Evolutionary conservation across 352 stramenopile species (phyloP), one percentile per base, ranked within the genome.

Genomic region (Thalassiosira hispida): DNA sequence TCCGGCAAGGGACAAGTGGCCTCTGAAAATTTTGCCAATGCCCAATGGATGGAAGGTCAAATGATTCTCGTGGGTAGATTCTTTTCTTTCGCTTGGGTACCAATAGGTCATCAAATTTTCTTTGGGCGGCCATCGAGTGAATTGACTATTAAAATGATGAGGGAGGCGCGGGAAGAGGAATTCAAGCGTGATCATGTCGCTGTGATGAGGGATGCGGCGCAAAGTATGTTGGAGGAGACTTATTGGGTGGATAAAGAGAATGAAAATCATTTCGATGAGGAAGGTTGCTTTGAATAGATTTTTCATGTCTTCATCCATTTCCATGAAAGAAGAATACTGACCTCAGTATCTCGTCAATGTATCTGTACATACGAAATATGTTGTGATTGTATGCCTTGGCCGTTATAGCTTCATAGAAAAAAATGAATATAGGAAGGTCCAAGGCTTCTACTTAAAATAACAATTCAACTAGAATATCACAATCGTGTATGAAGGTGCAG

Each of bases 41-140:
- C 55, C 1, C 79, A 88, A 74, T 92, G 73, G 72, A 68, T 92
- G 35, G 82, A 92, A n/a, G 87, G 87, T 40, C 85, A 93, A 65
- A 73, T 93, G 0, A 93, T 93, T 62, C 40, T 93, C 2, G 83
- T 93, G 1, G 74, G 72, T 14, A 65, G 86, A 16, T 93, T 88
- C 55, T 93, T 93, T 60, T 83, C 67, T 22, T 93, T 93, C 69
- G 85, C 85, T 16, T 93, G 87, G 87, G 42, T 91, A 0, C 83
- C 83, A 0, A 91, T 91, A 69, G 80, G 85, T 12, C 81, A 91
- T 59, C 87, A 93, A 73, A 80, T 93, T 1, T 92, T 93, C 49
- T 93, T 93, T 73, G 87, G 87, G 27, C 47, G 87, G 49, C 85
- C 87, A 23, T 86, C 68, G 22, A 46, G 75, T n/a, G 85, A 91